Base-by-base conservation (phyloP, 257 asterid genomes). In the Gynochthodes officinalis region DNA sequence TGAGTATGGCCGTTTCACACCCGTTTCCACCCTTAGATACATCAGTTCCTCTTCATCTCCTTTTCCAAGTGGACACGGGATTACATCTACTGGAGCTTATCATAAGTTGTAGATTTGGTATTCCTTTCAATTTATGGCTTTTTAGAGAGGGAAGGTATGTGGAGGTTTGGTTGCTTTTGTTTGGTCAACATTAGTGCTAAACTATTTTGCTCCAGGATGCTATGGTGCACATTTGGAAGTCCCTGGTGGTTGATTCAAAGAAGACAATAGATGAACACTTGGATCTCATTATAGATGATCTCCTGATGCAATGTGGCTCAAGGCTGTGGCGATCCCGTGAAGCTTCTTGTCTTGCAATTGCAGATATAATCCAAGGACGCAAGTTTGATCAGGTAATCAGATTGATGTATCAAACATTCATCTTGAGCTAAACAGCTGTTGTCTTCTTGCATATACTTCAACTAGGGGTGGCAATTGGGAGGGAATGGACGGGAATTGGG, bases 271-370 rank as follows among this genome's bases (percentile, higher is more conserved):
- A 94, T 84, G 98, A 94, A 72, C 86, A 94, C 82, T 84, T 88
- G 78, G 95, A 86, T 72, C 85, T 85, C 61, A 85, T 94, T 81
- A 59, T 88, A 21, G 97, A 94, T 67, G 99, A 94, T 86, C 97
- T 94, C 74, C 79, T 94, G 86, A 72, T 74, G 77, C 96, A 94
- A 81, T 87, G 95, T 75, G 99, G 99, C 76, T 94, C 99, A 70
- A 84, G 99, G 84, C 96, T 94, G 68, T 94, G 99, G 99, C 90
- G 99, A 28, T 94, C 98, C 75, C 90, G 99, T 78, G 98, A 91
- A 84, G 91, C 99, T 82, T 94, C 98, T 75, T 91, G 98, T 81
- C 99, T 91, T 84, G 98, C 99, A 54, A 85, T 94, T 71, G 96
- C 97, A 27, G 99, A 94, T 84, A 78, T 94, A 75, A 89, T 91